phyloP scores from a whole-genome alignment of 2,329 filamentous ascomycete species.

The Leptoxyphium fumago region DNA sequence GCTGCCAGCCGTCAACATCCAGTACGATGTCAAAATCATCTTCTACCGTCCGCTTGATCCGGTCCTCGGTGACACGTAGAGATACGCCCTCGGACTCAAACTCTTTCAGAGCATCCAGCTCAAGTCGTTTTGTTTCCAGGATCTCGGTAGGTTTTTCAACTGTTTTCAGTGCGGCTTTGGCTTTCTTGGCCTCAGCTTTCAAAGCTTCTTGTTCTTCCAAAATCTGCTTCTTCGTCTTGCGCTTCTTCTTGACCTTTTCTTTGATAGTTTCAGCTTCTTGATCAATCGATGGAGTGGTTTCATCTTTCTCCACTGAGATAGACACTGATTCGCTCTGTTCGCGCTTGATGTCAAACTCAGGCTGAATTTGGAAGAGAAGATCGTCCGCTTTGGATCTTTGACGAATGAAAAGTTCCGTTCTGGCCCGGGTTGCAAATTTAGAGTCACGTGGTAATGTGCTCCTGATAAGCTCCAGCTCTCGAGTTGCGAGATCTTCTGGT shows the following conservation, averaged over 20 bases:
- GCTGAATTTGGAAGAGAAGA: slow-evolving; percentile 55
- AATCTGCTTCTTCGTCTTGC: slow-evolving; percentile 65
- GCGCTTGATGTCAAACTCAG: slow-evolving; percentile 27
- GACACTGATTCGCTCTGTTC: slow-evolving; percentile 20
- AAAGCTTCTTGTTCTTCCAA: slow-evolving; percentile 52
- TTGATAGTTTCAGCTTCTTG: slow-evolving; percentile 20
- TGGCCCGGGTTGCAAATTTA: slow-evolving; percentile 62
- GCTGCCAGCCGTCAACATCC: slow-evolving; percentile 58
- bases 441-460: slow-evolving; percentile 39
- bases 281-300: slow-evolving; percentile 11
- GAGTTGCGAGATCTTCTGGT: slow-evolving; percentile 56
- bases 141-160: slow-evolving; percentile 22
- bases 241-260: slow-evolving; percentile 41
- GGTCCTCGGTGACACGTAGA: slow-evolving; percentile 44
- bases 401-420: slow-evolving; percentile 52
- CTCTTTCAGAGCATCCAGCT: slow-evolving; percentile 37
- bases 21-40: slow-evolving; percentile 49
- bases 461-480: slow-evolving; percentile 42
- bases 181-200: slow-evolving; percentile 26
- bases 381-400: slow-evolving; percentile 79
- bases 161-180: slow-evolving; percentile 14
- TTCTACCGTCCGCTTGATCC: slow-evolving; percentile 48
- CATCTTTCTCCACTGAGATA: slow-evolving; percentile 9
- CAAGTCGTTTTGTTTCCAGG: slow-evolving; percentile 22
- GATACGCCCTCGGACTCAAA: slow-evolving; percentile 33